Evolutionary conservation across 805 yeast species (phyloP).

Genomic region (Schizosaccharomyces osmophilus): DNA sequence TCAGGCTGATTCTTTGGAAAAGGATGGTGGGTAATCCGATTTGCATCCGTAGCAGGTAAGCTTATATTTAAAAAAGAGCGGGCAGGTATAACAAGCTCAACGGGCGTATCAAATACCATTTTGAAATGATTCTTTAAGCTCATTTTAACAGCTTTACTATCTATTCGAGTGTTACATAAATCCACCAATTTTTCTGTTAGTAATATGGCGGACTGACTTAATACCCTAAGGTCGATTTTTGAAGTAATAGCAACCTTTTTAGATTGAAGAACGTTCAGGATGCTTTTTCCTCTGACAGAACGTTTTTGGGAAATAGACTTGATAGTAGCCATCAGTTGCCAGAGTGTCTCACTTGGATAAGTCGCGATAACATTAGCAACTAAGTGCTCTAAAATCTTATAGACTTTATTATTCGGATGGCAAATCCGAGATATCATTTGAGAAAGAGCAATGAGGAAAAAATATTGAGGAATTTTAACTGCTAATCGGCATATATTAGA

Average conservation of each 20-base stretch:
- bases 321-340: constrained; percentile 52
- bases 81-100: not conserved
- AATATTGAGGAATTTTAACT: not conserved
- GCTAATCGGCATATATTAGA: not conserved
- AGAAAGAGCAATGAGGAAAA: constrained; percentile 65
- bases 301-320: constrained; percentile 32
- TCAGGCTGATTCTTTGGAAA: constrained; percentile 5
- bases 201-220: constrained; percentile 5
- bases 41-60: constrained; percentile 4
- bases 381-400: constrained; percentile 30
- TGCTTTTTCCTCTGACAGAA: constrained; percentile 21
- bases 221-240: not conserved
- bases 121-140: not conserved
- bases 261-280: constrained; percentile 12
- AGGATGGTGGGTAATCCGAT: constrained; percentile 2
- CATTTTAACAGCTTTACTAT: not conserved
- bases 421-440: constrained; percentile 62
- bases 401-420: constrained; percentile 34
- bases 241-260: not conserved
- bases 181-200: constrained; percentile 6
- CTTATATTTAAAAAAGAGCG: constrained; percentile 1
- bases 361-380: constrained; percentile 29
- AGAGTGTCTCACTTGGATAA: constrained; percentile 67
- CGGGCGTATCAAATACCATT: not conserved
- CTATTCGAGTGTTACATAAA: constrained; percentile 5